Base-by-base conservation (phyloP, 352 stramenopile genomes). In the Phytopythium oedochilum region DNA sequence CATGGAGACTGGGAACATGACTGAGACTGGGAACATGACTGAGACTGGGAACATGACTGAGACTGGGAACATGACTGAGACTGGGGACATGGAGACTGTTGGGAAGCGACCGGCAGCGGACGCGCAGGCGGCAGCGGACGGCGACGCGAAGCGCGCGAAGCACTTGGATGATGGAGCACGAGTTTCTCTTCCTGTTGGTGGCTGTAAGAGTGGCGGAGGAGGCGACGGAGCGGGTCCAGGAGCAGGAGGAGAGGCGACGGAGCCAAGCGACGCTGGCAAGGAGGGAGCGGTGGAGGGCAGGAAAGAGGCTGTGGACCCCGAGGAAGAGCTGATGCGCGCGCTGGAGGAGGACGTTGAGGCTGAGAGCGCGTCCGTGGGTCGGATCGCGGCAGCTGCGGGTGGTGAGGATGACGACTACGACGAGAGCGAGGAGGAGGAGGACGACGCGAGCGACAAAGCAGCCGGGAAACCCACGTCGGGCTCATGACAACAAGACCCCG, bases 301-400 rank as follows among this genome's bases (percentile, higher is more conserved):
- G n/a, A n/a, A 22, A 6, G 25, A 10, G 43, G 43, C 43, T 8
- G 45, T 52, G 12, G 45, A 52, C 45, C 45, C 45, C 25, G 45
- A 52, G 18, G 45, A 52, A 25, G 45, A 52, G 28, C 26, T 52
- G 45, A 52, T 52, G 45, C 25, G 45, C 14, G 45, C 26, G 28
- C 45, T 52, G 25, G 45, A 52, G 45, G 25, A 35, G 17, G 45
- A 39, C 8, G 6, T 52, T n/a, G 18, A 32, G 45, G 45, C 45
- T 7, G 22, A 25, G 10, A 9, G 39, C 11, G 26, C 28, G 2
- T n/a, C n/a, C 23, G 22, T 28, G 23, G 43, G 34, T 1, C 22
- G 10, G 26, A n/a, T 26, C 5, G 45, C 5, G 18, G 39, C 20
- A 25, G 20, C 18, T 18, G 20, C 39, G n/a, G n/a, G n/a, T 28